Evolutionary conservation across 192 early-diverging fungal genomes (phyloP), one percentile per base, ranked within the genome.

Genomic region (Coemansia sp.): DNA sequence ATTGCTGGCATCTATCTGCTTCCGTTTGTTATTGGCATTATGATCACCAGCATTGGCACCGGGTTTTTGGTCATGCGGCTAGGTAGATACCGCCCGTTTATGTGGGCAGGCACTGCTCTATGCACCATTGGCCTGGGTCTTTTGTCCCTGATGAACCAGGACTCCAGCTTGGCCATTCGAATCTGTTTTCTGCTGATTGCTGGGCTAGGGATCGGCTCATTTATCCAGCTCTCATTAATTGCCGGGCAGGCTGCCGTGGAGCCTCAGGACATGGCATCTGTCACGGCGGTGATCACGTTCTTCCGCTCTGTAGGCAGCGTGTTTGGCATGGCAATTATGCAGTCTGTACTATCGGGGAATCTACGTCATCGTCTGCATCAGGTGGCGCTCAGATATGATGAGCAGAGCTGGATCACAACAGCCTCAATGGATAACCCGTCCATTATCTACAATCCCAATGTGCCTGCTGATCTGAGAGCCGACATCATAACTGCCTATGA

Each of bases 171-270:
- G 47, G 87, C 79, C 6, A 42, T 68, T 51, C 78, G 83, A 23
- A 83, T 88, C 52, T 79, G 85, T 36, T 91, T 69, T 59, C 63
- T 91, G 55, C 56, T 92, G 14, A 69, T 93, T 38, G 55, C 83
- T n/a, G 93, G 92, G 12, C 19, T 85, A 10, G 93, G 95, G 10
- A 55, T 87, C 6, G 93, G 95, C 15, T 61, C 80, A 18, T 82
- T 84, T 47, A 81, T 93, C 62, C 92, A 93, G 75, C 83, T 84
- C 2, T 75, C 84, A 43, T 63, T 91, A 21, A 74, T 91, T 12
- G 87, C 82, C 5, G 80, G 82, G 28, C 91, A 94, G 78, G 81
- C 85, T 0, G 65, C 81, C 19, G 91, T 89, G 15, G 57, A 49
- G 14, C 57, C 70, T 9, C 55, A 65, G 23, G 80, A 88, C 15